phyloP scores from a whole-genome alignment of 805 yeast genomes.

The Wickerhamomyces pijperi region DNA sequence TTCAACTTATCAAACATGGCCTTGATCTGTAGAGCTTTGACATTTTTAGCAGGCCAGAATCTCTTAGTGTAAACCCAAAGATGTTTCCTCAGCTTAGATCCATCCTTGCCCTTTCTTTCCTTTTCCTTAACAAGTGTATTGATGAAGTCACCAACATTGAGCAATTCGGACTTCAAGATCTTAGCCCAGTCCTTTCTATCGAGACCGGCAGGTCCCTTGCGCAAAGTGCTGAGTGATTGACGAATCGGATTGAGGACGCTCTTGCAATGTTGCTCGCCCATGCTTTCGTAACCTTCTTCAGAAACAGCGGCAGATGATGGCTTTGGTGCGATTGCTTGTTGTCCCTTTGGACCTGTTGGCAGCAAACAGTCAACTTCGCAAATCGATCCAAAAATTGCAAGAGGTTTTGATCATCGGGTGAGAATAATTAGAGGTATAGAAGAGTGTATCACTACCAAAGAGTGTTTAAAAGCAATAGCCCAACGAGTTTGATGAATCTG shows the following conservation, averaged over 20 bases:
- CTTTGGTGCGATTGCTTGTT: neutral
- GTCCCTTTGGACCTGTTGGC: neutral
- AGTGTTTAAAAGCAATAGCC: too few relatives aligned
- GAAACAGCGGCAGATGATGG: constrained; percentile 2
- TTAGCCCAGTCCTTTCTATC: constrained; percentile 71
- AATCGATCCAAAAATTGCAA: too few relatives aligned
- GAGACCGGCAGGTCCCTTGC: constrained; percentile 61
- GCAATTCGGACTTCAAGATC: constrained; percentile 54
- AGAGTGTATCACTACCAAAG: too few relatives aligned
- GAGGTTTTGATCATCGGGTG: too few relatives aligned
- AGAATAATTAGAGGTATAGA: too few relatives aligned
- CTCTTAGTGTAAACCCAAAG: constrained; percentile 77
- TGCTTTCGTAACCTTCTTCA: constrained; percentile 55
- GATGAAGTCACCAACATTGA: constrained; percentile 68
- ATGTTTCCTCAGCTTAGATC: constrained; percentile 42
- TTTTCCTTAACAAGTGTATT: constrained; percentile 25
- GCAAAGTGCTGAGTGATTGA: constrained; percentile 51
- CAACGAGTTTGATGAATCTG: too few relatives aligned
- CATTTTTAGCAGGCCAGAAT: constrained; percentile 75
- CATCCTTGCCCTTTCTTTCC: constrained; percentile 12
- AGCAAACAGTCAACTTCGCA: too few relatives aligned
- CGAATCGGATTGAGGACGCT: constrained; percentile 53
- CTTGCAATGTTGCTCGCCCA: constrained; percentile 68
- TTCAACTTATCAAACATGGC: constrained; percentile 65
- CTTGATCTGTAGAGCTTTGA: constrained; percentile 58